Conservation (phyloP, 805 yeast species). For the Wickerhamomyces silvicola region DNA sequence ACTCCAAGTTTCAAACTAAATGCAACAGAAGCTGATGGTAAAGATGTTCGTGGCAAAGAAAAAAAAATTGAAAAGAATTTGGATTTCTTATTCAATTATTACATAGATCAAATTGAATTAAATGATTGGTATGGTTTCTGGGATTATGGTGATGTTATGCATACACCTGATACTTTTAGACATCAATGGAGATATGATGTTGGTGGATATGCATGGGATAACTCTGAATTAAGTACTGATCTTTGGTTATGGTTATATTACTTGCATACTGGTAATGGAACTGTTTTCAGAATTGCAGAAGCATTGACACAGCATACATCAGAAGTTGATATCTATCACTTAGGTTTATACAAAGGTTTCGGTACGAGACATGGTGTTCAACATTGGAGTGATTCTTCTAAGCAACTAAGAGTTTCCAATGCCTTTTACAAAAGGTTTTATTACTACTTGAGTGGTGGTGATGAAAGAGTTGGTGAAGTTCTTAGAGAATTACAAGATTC, state of each 20-base stretch:
- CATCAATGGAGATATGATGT: conserved; percentile 3
- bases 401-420: conserved; percentile 1
- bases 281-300: not conserved
- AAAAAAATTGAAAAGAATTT: not conserved
- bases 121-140: conserved; percentile 2
- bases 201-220: conserved; percentile 2
- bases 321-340: conserved; percentile 1
- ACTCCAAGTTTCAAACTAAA: not conserved
- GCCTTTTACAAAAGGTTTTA: conserved; percentile 1
- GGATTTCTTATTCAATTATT: not conserved
- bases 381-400: conserved; percentile 2
- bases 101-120: not conserved
- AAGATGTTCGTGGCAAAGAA: not conserved
- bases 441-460: conserved; percentile 2
- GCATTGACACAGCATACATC: conserved; percentile 1
- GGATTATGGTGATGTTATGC: conserved; percentile 2
- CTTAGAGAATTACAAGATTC: conserved; percentile 1
- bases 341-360: conserved; percentile 1
- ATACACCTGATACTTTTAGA: conserved; percentile 1
- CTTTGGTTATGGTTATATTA: conserved; percentile 1
- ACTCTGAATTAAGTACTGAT: conserved; percentile 1
- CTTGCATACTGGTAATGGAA: not conserved
- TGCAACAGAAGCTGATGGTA: not conserved
- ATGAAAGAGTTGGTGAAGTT: conserved; percentile 2
- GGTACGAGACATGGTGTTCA: conserved; percentile 3